Conservation (phyloP, 1,284 basidiomycete genomes). For the Sporisorium scitamineum region DNA sequence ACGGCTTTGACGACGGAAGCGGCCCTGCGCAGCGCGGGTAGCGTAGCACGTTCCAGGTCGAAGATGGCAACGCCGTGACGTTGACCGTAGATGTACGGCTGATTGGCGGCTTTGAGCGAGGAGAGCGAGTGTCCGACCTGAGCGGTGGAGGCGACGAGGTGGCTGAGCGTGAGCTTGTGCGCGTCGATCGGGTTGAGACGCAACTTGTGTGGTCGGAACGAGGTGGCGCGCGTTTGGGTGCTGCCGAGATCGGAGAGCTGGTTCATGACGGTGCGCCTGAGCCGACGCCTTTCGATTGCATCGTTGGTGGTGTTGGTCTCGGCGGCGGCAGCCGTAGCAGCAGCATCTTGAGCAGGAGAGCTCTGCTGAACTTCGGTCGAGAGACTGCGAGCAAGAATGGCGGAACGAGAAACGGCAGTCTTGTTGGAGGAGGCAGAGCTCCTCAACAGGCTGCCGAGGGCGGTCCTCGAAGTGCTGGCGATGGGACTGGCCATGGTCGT, state of each 20-base stretch:
- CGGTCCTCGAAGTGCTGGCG: constrained; percentile 49
- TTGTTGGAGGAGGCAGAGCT: constrained; percentile 11
- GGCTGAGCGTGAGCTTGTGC: constrained; percentile 81
- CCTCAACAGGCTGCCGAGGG: constrained; percentile 39
- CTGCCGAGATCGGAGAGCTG: constrained; percentile 81
- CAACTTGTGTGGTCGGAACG: constrained; percentile 80
- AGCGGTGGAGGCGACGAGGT: constrained; percentile 90
- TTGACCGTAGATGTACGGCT: constrained; percentile 93
- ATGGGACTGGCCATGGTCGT: constrained; percentile 50
- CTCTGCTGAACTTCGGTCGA: constrained; percentile 15
- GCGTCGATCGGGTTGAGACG: constrained; percentile 77
- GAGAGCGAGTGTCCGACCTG: constrained; percentile 90
- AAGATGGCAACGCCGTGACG: constrained; percentile 92
- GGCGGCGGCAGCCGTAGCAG: neutral
- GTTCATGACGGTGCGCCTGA: constrained; percentile 72
- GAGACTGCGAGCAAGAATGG: constrained; percentile 15
- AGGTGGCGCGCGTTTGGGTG: constrained; percentile 78
- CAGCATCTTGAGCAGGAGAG: constrained; percentile 12
- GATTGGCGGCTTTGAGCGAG: constrained; percentile 86
- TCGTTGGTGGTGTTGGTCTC: constrained; percentile 17
- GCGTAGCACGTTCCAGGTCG: constrained; percentile 87
- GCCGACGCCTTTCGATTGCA: constrained; percentile 42
- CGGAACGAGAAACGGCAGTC: constrained; percentile 6
- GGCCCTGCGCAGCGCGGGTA: constrained; percentile 90
- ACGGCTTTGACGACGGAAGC: constrained; percentile 87